Percentiles rank a stretch among this genome's conserved stretches.
phyloP scores from a whole-genome alignment of 1,139 yeast genomes.

The Candida neerlandica region DNA sequence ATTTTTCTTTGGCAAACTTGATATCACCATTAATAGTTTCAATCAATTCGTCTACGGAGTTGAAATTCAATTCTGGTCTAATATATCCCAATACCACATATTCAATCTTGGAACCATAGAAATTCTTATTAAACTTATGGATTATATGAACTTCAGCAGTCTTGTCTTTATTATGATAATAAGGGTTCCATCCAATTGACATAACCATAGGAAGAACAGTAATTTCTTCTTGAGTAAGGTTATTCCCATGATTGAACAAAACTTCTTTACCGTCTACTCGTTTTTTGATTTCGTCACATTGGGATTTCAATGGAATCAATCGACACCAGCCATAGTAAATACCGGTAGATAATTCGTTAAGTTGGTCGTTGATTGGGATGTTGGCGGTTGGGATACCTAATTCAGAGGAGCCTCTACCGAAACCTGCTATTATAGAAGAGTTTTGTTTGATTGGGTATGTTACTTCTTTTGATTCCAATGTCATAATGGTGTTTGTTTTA shows the following conservation, averaged over 20 bases:
- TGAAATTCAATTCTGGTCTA: conserved; percentile 87
- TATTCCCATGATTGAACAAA: conserved; percentile 62
- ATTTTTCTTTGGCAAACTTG: conserved; percentile 57
- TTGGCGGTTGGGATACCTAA: conserved; percentile 97
- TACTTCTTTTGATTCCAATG: conserved; percentile 24
- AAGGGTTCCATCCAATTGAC: conserved; percentile 97
- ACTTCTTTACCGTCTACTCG: conserved; percentile 48
- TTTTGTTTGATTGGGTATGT: conserved; percentile 60
- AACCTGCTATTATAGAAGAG: conserved; percentile 75
- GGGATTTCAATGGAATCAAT: conserved; percentile 26
- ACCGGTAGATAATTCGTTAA: conserved; percentile 66
- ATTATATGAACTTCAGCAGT: conserved; percentile 89
- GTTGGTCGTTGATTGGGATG: conserved; percentile 60
- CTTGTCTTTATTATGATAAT: conserved; percentile 73
- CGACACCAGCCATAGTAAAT: conserved; percentile 88
- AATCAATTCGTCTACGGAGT: conserved; percentile 83
- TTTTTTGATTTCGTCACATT: conserved; percentile 14
- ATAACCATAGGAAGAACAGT: conserved; percentile 80
- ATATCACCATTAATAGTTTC: conserved; percentile 85
- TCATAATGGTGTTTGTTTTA: background rate
- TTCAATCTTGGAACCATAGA: conserved; percentile 80
- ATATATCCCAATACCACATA: conserved; percentile 82
- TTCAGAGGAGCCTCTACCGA: conserved; percentile 93
- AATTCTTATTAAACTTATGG: conserved; percentile 64
- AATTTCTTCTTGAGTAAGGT: conserved; percentile 42